Evolutionary conservation across 2,329 filamentous ascomycete species (phyloP), one percentile per base, ranked within the genome.

Genomic region (Byssothecium circinans): DNA sequence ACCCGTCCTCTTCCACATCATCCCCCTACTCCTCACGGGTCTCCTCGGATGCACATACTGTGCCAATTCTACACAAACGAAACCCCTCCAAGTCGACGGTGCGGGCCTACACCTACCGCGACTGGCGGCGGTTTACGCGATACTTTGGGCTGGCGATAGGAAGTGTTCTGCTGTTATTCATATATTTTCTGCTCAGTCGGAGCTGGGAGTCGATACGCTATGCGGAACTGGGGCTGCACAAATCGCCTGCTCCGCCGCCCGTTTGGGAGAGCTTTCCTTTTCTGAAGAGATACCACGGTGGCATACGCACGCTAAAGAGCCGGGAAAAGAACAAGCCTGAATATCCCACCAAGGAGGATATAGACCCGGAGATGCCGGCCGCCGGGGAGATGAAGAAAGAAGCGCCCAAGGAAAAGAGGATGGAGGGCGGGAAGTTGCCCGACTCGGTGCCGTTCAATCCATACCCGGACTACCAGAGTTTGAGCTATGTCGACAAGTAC

Each of bases 181-280:
- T 96, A 47, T 73, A 89, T 47, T 84, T 81, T 46, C 78, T 96
- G 29, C 81, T 89, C 42, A 82, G 87, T 22, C 85, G 88, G 53
- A 91, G 88, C 61, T 81, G 88, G 61, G 74, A 82, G 15, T 88
- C 88, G 56, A 86, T 89, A 62, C 80, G 76, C 61, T 79, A 77
- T 51, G 74, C 87, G 18, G 75, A 81, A 52, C 69, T 80, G 42
- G 79, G 81, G 48, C 65, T 87, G 22, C 80, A 82, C 14, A 83
- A 84, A 54, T 79, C 79, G 11, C 78, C 83, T 0, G 71, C 81
- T 0, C 81, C 84, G 17, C 88, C 89, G 11, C 83, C 85, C 0
- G 72, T 81, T n/a, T 97, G 91, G 91, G 89, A 95, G 67, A 82
- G 81, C 8, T 97, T 95, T 66, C 83, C 85, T 0, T 95, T 96